Evolutionary conservation across 768 basidiomycete genomes (phyloP), one percentile per base, ranked within the genome.

Genomic region (Psilocybe azurescens): DNA sequence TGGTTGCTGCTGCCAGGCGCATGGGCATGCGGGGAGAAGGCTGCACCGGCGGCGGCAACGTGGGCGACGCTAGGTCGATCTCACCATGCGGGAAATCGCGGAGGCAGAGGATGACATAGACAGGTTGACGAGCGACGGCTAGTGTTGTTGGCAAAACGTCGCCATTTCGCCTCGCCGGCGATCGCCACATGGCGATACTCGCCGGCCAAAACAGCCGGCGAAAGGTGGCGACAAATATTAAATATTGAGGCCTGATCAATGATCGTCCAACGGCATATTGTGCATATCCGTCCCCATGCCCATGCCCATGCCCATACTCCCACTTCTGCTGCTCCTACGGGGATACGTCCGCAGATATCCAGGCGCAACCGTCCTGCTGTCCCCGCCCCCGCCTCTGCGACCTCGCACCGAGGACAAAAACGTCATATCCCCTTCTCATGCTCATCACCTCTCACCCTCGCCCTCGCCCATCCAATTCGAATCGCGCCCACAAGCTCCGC

Each of bases 121-220:
- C 24, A 67, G n/a, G 24, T 62, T 62, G 2, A 57, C 59, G 11
- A 70, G 59, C 36, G 65, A 68, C 10, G 67, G 57, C 67, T 67
- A 24, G 24, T 24, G 24, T 24, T 24, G 24, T 24, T 24, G 24
- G 24, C 24, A 24, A 24, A 24, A 24, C 24, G 24, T 24, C 24
- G 24, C 24, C 24, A 24, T 24, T 24, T 24, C 24, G 24, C 24
- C 24, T 24, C 24, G 24, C 20, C 20, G 20, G 20, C 20, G 20
- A 20, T 20, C 1, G 20, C 20, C 20, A 20, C 20, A 20, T 20
- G 20, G 20, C 20, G 20, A 1, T 20, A 20, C 20, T 20, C 20
- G 20, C 24, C 24, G 24, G 24, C 2, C 24, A 24, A 24, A 24
- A 24, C 24, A 24, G 24, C 24, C 24, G 24, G 24, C 24, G 24